phyloP scores from a whole-genome alignment of 495 filamentous ascomycete genomes.

The Talaromyces wortmannii region DNA sequence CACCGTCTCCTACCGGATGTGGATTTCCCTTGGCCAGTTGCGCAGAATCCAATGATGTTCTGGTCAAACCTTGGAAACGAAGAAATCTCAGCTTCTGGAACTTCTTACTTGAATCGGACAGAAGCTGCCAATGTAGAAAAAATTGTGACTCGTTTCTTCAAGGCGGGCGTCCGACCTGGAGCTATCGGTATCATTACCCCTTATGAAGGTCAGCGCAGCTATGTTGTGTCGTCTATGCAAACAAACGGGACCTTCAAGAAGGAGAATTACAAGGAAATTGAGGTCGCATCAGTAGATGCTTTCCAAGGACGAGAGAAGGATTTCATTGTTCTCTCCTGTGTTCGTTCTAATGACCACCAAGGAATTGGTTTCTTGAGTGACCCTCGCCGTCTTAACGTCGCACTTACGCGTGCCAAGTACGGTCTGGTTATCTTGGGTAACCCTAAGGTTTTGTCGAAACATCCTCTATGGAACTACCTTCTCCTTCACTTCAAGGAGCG shows the following conservation, averaged over 20 bases:
- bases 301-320: slow-evolving; percentile 99
- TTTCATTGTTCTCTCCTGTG: slow-evolving; percentile 96
- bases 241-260: slow-evolving; percentile 95
- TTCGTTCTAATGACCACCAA: slow-evolving; percentile 98
- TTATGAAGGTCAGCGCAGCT: slow-evolving; percentile 97
- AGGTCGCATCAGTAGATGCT: slow-evolving; percentile 96
- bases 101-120: slow-evolving; percentile 95
- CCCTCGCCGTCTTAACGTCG: slow-evolving; percentile 97
- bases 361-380: slow-evolving; percentile 99
- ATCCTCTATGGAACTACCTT: slow-evolving; percentile 96
- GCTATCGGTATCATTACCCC: slow-evolving; percentile 98
- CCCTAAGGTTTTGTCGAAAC: slow-evolving; percentile 95
- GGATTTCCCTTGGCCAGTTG: slow-evolving; percentile 96
- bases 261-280: slow-evolving; percentile 97
- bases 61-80: slow-evolving; percentile 98
- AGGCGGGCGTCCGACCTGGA: slow-evolving; percentile 86
- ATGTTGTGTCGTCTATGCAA: slow-evolving; percentile 98
- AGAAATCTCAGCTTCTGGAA: slow-evolving; percentile 95
- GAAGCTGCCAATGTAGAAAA: slow-evolving; percentile 97
- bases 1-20: slow-evolving; percentile 88
- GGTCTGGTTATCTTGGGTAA: slow-evolving; percentile 95
- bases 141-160: slow-evolving; percentile 98
- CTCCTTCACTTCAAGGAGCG: slow-evolving; percentile 96
- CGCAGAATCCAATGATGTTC: slow-evolving; percentile 98
- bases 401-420: slow-evolving; percentile 93